Percentiles rank a stretch among this genome's conserved stretches.
phyloP scores from a whole-genome alignment of 345 rosid genomes.

The Garcia nutans region DNA sequence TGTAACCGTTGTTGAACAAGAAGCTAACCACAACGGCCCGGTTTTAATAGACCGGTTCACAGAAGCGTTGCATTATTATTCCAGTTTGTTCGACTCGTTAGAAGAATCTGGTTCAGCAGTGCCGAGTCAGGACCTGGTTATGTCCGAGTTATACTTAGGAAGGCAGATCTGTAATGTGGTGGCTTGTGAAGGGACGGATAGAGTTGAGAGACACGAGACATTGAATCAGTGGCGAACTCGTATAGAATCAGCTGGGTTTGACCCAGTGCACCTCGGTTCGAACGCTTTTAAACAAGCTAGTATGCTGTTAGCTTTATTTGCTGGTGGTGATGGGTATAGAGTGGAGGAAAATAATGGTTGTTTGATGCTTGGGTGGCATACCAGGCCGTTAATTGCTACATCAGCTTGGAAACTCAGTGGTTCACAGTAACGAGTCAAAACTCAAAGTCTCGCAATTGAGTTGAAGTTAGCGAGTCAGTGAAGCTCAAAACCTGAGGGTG shows the following conservation, averaged over 20 bases:
- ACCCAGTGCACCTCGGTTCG: slow-evolving; percentile 72
- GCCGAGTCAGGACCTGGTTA: slow-evolving; percentile 32
- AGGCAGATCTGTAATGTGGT: slow-evolving; percentile 40
- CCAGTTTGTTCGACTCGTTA: slow-evolving; percentile 38
- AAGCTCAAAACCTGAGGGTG: background rate
- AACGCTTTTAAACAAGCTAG: slow-evolving; percentile 89
- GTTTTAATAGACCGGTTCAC: slow-evolving; percentile 36
- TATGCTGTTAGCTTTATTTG: slow-evolving; percentile 60
- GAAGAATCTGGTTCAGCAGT: slow-evolving; percentile 26
- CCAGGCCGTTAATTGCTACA: slow-evolving; percentile 74
- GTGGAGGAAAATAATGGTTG: slow-evolving; percentile 87
- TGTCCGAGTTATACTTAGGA: slow-evolving; percentile 41
- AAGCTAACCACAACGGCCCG: slow-evolving; percentile 35
- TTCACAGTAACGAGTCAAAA: slow-evolving; percentile 3
- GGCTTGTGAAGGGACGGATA: slow-evolving; percentile 65
- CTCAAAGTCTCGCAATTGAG: slow-evolving; percentile 7
- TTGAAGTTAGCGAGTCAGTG: slow-evolving; percentile 6
- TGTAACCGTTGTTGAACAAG: slow-evolving; percentile 35
- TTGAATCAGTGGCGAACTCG: slow-evolving; percentile 63
- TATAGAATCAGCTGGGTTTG: slow-evolving; percentile 59
- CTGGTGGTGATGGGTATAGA: slow-evolving; percentile 78
- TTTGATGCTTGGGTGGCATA: slow-evolving; percentile 87
- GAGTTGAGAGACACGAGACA: slow-evolving; percentile 80
- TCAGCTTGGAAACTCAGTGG: slow-evolving; percentile 61
- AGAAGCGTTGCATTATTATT: slow-evolving; percentile 35